These are phyloP conservation scores for Mycena chlorophos DNA, from an alignment of 768 basidiomycete genomes.

Conservation along the genomic window DNA sequence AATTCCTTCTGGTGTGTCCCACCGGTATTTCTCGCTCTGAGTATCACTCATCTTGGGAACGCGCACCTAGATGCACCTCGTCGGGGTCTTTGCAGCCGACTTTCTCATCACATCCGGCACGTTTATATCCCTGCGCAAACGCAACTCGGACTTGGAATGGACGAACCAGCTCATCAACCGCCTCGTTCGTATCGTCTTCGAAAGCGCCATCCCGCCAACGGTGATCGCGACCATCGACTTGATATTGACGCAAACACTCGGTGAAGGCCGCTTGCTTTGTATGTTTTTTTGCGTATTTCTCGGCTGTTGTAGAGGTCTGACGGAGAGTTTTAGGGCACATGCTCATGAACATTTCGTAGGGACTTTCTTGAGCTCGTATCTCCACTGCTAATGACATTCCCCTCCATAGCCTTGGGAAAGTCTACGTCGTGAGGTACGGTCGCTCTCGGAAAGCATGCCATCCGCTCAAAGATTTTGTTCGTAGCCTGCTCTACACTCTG, in stretches of 20 bases:
- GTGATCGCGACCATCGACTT: conserved; percentile 9
- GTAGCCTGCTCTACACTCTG: conserved; percentile 12
- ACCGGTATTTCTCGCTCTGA: not conserved
- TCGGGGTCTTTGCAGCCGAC: conserved; percentile 11
- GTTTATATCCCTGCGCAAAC: not conserved
- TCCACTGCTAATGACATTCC: not conserved
- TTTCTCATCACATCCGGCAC: conserved; percentile 10
- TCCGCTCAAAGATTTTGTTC: too few relatives aligned
- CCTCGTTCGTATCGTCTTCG: conserved; percentile 7
- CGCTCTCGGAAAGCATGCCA: too few relatives aligned
- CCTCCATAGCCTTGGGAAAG: conserved; percentile 3
- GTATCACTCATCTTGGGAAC: not conserved
- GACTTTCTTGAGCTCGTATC: not conserved
- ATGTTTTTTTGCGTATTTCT: not conserved
- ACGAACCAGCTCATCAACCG: conserved; percentile 8
- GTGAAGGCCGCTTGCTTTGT: not conserved
- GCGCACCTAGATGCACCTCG: conserved; percentile 5
- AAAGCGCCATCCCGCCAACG: not conserved
- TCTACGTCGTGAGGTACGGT: too few relatives aligned
- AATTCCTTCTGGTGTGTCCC: conserved; percentile 6
- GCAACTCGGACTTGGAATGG: conserved; percentile 1
- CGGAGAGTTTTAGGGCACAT: conserved; percentile 11
- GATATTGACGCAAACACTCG: conserved; percentile 12
- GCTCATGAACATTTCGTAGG: conserved; percentile 6
- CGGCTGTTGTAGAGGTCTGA: too few relatives aligned